These are phyloP conservation scores for Tausonia pullulans DNA, from an alignment of 1,284 basidiomycete genomes.

Conservation along the genomic window DNA sequence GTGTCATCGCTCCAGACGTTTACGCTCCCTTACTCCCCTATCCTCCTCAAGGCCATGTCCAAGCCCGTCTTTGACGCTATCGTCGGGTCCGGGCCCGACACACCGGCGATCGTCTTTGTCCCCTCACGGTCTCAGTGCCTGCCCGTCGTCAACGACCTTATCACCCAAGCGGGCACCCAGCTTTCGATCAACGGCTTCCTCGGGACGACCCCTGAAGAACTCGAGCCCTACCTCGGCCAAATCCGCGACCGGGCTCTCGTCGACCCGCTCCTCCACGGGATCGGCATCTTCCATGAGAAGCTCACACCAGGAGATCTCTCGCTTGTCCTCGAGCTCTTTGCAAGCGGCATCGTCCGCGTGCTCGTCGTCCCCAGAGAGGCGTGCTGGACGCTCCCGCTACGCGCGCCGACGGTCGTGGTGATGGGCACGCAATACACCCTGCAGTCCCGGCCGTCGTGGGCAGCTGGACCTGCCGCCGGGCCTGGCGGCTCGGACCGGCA, in stretches of 20 bases:
- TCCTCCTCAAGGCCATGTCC: conserved; percentile 81
- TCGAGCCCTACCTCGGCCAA: conserved; percentile 49
- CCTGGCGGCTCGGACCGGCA: conserved; percentile 45
- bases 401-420: conserved; percentile 68
- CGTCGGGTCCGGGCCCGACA: conserved; percentile 40
- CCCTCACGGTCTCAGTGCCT: conserved; percentile 73
- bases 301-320: conserved; percentile 59
- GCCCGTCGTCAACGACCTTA: conserved; percentile 67
- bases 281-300: conserved; percentile 76
- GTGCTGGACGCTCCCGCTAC: conserved; percentile 75
- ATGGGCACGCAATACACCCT: conserved; percentile 85
- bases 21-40: conserved; percentile 72
- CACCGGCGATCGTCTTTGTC: conserved; percentile 74
- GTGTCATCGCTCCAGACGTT: conserved; percentile 62
- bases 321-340: conserved; percentile 70
- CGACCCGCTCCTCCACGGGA: conserved; percentile 75
- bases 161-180: conserved; percentile 75
- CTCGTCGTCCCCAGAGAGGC: conserved; percentile 71
- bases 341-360: conserved; percentile 67
- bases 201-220: conserved; percentile 44
- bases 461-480: conserved; percentile 15
- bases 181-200: conserved; percentile 64
- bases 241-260: conserved; percentile 56
- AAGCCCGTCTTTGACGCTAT: conserved; percentile 69
- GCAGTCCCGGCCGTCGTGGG: conserved; percentile 13